Evolutionary conservation across 768 basidiomycete species (phyloP), one percentile per base, ranked within the genome.

Genomic region (Lentinula lateritia): DNA sequence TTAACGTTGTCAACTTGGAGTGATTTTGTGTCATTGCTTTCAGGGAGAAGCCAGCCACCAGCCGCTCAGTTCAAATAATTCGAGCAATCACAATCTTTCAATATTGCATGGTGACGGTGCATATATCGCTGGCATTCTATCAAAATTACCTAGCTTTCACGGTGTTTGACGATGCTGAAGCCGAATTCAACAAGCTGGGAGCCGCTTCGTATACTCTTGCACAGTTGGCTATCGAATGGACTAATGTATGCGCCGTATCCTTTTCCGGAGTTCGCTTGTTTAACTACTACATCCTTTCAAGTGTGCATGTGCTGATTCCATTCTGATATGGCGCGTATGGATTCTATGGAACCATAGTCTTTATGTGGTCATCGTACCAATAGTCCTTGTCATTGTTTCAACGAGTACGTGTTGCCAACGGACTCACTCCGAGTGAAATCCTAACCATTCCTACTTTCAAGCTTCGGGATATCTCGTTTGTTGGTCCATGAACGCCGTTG

Each of bases 121-220:
- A 59, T 32, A 46, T 59, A 50, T 48, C 39, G 13, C 58, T 59
- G 16, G 58, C 58, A 28, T 59, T 59, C 34, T 59, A 36, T 16
- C 58, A 59, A 45, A 59, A 59, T 15, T 59, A 38, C 32, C 16
- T 50, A 46, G 58, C 58, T 34, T 59, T 59, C 28, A 52, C 58
- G 7, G n/a, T 59, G n/a, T 52, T 35, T 16, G 45, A 50, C 32
- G 35, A 59, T 39, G 58, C 58, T 41, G n/a, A 50, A 18, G 32
- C 43, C 3, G 58, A 41, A 36, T 59, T 59, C 58, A 59, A 59
- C 32, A 59, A 34, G 32, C 58, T 59, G 2, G 58, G 58, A 6
- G 34, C 45, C 8, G 58, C 39, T 9, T 46, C 58, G 0, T 59
- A 50, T 28, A 59, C 58, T 16, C 13, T 59, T 20, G 35, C 53